phyloP scores from a whole-genome alignment of 768 basidiomycete species.

The Russula ochroleuca region DNA sequence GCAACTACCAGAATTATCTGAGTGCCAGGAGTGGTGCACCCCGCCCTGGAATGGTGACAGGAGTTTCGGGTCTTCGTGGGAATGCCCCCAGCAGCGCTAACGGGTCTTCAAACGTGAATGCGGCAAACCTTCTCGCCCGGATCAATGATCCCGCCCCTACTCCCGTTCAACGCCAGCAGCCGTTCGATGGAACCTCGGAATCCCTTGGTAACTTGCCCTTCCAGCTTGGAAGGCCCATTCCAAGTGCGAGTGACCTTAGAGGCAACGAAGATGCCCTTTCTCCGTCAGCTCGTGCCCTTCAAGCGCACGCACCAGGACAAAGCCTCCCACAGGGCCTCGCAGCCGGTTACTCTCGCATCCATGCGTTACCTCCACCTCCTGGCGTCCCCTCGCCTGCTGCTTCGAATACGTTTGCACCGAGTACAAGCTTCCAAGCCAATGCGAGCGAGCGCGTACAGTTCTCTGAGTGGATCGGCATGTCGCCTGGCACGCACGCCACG shows the following conservation, averaged over 20 bases:
- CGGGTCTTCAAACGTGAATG: slow-evolving; percentile 22
- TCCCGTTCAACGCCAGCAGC: slow-evolving; percentile 28
- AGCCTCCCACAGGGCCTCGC: slow-evolving; percentile 89
- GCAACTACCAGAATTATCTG: slow-evolving; percentile 61
- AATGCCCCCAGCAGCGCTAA: slow-evolving; percentile 17
- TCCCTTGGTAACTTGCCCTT: slow-evolving; percentile 40
- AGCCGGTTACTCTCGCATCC: slow-evolving; percentile 85
- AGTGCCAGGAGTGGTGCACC: slow-evolving; percentile 41
- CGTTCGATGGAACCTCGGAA: slow-evolving; percentile 34
- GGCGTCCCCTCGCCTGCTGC: slow-evolving; percentile 38
- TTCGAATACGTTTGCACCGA: slow-evolving; percentile 33
- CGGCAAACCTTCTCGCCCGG: slow-evolving; percentile 28
- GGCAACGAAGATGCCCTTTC: slow-evolving; percentile 41
- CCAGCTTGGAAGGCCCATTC: slow-evolving; percentile 37
- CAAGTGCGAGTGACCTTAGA: slow-evolving; percentile 29
- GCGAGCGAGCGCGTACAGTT: slow-evolving; percentile 28
- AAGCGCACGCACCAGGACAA: slow-evolving; percentile 86
- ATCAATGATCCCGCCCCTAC: slow-evolving; percentile 24
- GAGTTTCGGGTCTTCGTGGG: slow-evolving; percentile 28
- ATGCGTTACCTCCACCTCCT: slow-evolving; percentile 52
- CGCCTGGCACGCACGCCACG: slow-evolving; percentile 31
- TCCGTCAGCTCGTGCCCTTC: slow-evolving; percentile 73
- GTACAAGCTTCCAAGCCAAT: slow-evolving; percentile 30
- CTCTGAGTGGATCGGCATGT: slow-evolving; percentile 35
- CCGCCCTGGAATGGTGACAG: slow-evolving; percentile 30